Conservation (phyloP, 805 yeast genomes). For the Saccharomycopsis oosterbeekiorum region DNA sequence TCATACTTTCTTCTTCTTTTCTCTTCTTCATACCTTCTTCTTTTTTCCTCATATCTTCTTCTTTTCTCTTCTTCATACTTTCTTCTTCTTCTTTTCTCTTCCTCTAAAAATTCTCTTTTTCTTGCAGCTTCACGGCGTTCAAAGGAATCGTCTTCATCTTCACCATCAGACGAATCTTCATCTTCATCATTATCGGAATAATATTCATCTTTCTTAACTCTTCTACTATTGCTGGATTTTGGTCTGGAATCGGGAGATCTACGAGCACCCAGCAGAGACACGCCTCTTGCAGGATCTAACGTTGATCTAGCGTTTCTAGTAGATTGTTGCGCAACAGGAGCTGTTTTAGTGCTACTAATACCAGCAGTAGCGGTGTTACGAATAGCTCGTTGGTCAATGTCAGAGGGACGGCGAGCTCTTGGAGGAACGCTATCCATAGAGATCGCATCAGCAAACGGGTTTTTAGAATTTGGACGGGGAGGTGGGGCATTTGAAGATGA, state of each 20-base stretch:
- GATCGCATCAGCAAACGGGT: slow-evolving; percentile 17
- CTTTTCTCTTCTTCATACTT: slow-evolving; percentile 4
- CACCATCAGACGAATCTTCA: neutral
- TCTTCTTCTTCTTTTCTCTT: slow-evolving; percentile 3
- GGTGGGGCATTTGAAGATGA: slow-evolving; percentile 8
- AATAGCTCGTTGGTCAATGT: neutral
- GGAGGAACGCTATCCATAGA: slow-evolving; percentile 5
- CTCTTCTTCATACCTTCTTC: slow-evolving; percentile 7
- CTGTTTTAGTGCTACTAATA: neutral
- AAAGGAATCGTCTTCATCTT: neutral
- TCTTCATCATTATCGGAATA: neutral
- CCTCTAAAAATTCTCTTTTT: slow-evolving; percentile 4
- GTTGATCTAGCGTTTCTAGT: neutral
- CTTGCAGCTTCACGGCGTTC: slow-evolving; percentile 7
- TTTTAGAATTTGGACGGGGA: slow-evolving; percentile 17
- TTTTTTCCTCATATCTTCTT: slow-evolving; percentile 3
- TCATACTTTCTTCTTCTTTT: slow-evolving; percentile 4
- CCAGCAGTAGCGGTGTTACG: neutral
- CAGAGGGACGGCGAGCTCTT: slow-evolving; percentile 1
- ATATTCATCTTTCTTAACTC: neutral
- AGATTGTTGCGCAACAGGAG: neutral
- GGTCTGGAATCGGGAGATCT: neutral
- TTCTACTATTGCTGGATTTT: neutral
- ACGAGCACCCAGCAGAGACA: neutral
- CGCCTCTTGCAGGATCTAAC: slow-evolving; percentile 4